phyloP scores from a whole-genome alignment of 495 filamentous ascomycete genomes.

The Penicillium robsamsonii region DNA sequence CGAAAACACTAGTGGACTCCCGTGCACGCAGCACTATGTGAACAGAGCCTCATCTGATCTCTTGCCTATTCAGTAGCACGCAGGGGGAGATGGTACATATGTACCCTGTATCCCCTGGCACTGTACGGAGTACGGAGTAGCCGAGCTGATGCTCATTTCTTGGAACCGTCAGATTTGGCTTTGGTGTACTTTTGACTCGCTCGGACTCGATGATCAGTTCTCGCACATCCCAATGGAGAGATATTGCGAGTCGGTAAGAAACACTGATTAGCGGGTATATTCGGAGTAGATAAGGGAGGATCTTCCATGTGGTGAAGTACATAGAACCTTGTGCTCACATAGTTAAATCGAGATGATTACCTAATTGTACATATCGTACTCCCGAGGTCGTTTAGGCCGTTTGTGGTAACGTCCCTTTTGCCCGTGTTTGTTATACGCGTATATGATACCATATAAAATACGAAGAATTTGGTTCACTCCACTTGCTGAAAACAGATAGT shows the following conservation, averaged over 20 bases:
- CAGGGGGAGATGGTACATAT: not conserved
- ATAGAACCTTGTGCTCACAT: not conserved
- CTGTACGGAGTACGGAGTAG: not conserved
- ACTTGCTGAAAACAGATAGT: slow-evolving; percentile 13
- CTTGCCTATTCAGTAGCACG: not conserved
- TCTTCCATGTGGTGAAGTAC: not conserved
- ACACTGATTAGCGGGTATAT: too few relatives aligned
- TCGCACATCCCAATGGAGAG: not conserved
- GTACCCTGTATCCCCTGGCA: not conserved
- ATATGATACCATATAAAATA: slow-evolving; percentile 3
- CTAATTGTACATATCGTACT: not conserved
- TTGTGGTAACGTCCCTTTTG: not conserved
- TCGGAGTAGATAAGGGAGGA: not conserved
- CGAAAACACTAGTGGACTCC: slow-evolving; percentile 5
- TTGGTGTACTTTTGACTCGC: not conserved
- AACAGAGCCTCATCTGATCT: slow-evolving; percentile 9
- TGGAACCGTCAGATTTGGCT: slow-evolving; percentile 1
- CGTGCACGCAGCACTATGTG: slow-evolving; percentile 7
- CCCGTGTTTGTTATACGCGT: not conserved
- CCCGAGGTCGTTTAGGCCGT: not conserved
- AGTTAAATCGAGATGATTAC: not conserved
- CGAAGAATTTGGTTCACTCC: not conserved
- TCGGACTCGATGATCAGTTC: not conserved
- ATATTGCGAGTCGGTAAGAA: too few relatives aligned
- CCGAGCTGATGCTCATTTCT: not conserved